These are phyloP conservation scores for Nemania serpens DNA, from an alignment of 2,329 filamentous ascomycete species.

Conservation along the genomic window DNA sequence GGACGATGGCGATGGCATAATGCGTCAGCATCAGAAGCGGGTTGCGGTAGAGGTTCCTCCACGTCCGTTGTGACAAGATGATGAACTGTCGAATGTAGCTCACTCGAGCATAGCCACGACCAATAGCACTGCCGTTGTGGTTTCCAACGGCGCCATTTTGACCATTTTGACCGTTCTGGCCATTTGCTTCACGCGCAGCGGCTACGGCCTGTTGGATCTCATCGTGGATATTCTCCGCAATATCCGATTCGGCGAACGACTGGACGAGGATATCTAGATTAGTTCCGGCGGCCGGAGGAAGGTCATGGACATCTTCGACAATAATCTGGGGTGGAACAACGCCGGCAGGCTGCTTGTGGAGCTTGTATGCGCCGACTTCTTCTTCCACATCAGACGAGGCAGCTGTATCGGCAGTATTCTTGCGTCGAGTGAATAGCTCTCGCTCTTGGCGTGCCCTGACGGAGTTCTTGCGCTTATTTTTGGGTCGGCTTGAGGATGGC, in stretches of 20 bases:
- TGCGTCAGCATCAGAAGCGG: conserved; percentile 98
- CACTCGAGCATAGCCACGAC: conserved; percentile 82
- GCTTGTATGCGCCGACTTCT: conserved; percentile 55
- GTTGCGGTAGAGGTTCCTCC: conserved; percentile 96
- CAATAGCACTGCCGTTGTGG: conserved; percentile 61
- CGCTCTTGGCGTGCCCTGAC: conserved; percentile 85
- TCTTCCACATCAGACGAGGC: conserved; percentile 63
- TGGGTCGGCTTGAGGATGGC: conserved; percentile 67
- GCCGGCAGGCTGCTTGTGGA: conserved; percentile 52
- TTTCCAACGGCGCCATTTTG: conserved; percentile 54
- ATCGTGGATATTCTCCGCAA: conserved; percentile 73
- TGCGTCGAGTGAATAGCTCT: conserved; percentile 86
- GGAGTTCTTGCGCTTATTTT: conserved; percentile 74
- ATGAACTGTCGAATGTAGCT: conserved; percentile 81
- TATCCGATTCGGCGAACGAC: conserved; percentile 77
- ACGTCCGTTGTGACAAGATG: conserved; percentile 88
- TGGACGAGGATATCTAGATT: conserved; percentile 82
- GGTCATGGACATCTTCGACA: conserved; percentile 70
- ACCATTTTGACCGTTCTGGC: conserved; percentile 63
- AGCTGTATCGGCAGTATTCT: conserved; percentile 65
- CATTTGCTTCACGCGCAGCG: conserved; percentile 69
- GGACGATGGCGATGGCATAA: conserved; percentile 93
- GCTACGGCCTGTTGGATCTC: conserved; percentile 76
- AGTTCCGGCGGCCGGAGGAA: conserved; percentile 67
- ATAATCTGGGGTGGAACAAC: conserved; percentile 60